phyloP scores from a whole-genome alignment of 1,139 yeast species.

The Yamadazyma taylorii region DNA sequence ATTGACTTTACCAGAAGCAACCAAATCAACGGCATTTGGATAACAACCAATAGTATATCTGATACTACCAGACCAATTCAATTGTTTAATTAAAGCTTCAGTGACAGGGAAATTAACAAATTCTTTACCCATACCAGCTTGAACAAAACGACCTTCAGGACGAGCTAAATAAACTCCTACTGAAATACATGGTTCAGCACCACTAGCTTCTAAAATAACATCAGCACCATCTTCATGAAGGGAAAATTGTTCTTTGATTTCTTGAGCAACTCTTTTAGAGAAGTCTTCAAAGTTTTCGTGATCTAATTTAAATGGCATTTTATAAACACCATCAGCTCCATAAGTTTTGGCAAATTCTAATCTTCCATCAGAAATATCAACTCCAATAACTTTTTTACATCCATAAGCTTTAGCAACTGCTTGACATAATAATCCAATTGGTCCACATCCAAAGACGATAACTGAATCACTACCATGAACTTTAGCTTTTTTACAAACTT shows the following conservation, averaged over 20 bases:
- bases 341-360: constrained; percentile 28
- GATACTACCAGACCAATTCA: constrained; percentile 63
- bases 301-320: constrained; percentile 18
- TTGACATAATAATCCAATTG: constrained; percentile 32
- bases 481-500: constrained; percentile 29
- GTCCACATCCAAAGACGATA: constrained; percentile 34
- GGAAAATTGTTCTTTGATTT: constrained; percentile 20
- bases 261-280: constrained; percentile 13
- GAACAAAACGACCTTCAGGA: constrained; percentile 61
- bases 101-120: constrained; percentile 66
- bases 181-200: constrained; percentile 65
- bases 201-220: constrained; percentile 65
- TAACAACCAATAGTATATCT: constrained; percentile 25
- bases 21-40: constrained; percentile 45
- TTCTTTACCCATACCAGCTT: constrained; percentile 69
- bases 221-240: constrained; percentile 44
- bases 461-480: constrained; percentile 26
- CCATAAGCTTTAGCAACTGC: constrained; percentile 30
- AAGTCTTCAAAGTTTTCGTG: constrained; percentile 15
- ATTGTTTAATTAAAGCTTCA: constrained; percentile 61
- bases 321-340: constrained; percentile 21
- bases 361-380: constrained; percentile 30
- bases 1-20: constrained; percentile 44
- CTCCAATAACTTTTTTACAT: constrained; percentile 29
- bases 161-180: constrained; percentile 55